These are phyloP conservation scores for Arctium lappa DNA, from an alignment of 129 eudicot genomes.

Conservation along the genomic window DNA sequence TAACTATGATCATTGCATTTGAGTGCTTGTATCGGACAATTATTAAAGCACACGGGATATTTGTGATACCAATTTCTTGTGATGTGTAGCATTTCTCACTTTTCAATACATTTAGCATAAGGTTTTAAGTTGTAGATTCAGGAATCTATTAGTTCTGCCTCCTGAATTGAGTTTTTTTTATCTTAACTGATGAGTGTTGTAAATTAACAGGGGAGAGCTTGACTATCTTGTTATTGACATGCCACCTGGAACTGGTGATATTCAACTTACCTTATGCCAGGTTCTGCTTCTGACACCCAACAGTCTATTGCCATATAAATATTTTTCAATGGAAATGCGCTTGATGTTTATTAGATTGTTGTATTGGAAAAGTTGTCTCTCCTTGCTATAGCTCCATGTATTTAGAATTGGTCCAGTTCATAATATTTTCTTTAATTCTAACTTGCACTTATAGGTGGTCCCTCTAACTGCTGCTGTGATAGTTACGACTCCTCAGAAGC, in stretches of 20 bases:
- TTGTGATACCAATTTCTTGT: background rate
- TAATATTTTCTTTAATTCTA: background rate
- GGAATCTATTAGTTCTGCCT: background rate
- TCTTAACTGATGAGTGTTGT: conserved; percentile 7
- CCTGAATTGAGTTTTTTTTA: background rate
- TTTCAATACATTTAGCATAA: background rate
- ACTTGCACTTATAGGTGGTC: conserved; percentile 58
- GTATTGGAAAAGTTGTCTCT: background rate
- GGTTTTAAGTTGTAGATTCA: background rate
- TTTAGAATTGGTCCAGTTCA: background rate
- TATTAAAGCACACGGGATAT: background rate
- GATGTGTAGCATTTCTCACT: background rate
- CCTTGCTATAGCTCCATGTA: background rate
- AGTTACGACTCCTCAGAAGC: conserved; percentile 98
- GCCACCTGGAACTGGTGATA: conserved; percentile 99
- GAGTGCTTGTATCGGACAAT: background rate
- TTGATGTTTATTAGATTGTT: background rate
- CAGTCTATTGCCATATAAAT: background rate
- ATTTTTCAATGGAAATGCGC: background rate
- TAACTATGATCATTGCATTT: background rate
- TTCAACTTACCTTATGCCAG: conserved; percentile 98
- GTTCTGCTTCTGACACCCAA: conserved; percentile 33
- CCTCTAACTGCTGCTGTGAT: conserved; percentile 98
- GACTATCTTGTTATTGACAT: conserved; percentile 97
- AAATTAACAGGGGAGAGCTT: conserved; percentile 84